A percentile compares a stretch with the other conserved stretches of the same genome.
These are phyloP conservation scores for Coelastrella sp. DNA, from an alignment of 139 green algal genomes.

Conservation along the genomic window DNA sequence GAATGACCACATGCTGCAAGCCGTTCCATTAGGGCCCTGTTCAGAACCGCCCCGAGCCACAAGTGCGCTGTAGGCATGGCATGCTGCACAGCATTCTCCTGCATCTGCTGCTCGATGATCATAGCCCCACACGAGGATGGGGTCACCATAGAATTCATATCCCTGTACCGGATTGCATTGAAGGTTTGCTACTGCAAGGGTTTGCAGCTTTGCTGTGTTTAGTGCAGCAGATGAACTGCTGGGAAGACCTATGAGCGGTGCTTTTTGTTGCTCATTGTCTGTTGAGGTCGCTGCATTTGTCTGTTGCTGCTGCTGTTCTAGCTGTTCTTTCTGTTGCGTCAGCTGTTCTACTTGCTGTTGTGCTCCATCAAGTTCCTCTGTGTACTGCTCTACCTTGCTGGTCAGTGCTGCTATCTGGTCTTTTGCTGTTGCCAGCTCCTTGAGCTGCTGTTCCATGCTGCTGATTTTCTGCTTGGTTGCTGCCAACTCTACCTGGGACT, in stretches of 20 bases:
- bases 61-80: background rate
- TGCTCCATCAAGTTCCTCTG: background rate
- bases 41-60: conserved; percentile 21
- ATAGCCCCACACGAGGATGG: conserved; percentile 39
- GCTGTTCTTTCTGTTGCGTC: background rate
- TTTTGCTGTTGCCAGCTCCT: background rate
- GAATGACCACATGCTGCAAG: conserved; percentile 72
- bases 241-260: background rate
- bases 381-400: background rate
- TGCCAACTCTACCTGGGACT: background rate
- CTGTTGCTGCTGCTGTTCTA: conserved; percentile 10
- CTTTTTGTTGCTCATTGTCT: background rate
- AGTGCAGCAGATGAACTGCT: background rate
- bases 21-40: conserved; percentile 10
- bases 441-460: background rate
- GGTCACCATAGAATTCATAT: background rate
- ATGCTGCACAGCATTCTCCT: conserved; percentile 54
- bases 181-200: background rate
- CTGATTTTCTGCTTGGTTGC: background rate
- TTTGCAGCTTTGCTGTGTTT: background rate
- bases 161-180: background rate
- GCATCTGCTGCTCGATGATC: conserved; percentile 40
- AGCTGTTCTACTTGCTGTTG: background rate
- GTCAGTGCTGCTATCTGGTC: background rate
- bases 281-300: background rate